These are phyloP conservation scores for Boletus smithii DNA, from an alignment of 1,284 basidiomycete genomes.

Conservation along the genomic window DNA sequence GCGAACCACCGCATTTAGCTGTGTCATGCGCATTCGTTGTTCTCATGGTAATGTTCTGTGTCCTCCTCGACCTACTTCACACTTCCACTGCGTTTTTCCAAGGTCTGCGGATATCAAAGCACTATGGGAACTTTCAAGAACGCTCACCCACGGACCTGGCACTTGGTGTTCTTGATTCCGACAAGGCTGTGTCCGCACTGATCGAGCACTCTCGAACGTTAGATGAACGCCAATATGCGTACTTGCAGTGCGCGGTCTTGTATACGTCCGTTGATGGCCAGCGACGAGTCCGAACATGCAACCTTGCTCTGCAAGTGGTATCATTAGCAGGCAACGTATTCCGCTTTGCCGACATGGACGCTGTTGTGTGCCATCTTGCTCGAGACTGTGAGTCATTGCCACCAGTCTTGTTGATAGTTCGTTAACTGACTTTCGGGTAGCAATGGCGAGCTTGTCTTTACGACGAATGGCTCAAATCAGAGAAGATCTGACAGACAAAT, in stretches of 20 bases:
- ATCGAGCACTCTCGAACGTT: conserved; percentile 67
- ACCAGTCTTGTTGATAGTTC: not conserved
- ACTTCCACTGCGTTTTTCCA: conserved; percentile 11
- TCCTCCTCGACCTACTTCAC: conserved; percentile 4
- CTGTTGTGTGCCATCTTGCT: conserved; percentile 69
- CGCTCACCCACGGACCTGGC: conserved; percentile 75
- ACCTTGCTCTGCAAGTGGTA: conserved; percentile 80
- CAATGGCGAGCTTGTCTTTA: conserved; percentile 61
- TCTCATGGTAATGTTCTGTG: conserved; percentile 67
- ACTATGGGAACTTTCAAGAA: conserved; percentile 84
- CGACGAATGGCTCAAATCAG: conserved; percentile 76
- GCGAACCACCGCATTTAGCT: conserved; percentile 80
- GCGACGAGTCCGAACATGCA: conserved; percentile 83
- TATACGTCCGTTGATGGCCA: conserved; percentile 83
- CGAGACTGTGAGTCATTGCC: conserved; percentile 65
- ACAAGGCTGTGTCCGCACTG: conserved; percentile 72
- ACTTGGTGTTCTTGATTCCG: conserved; percentile 78
- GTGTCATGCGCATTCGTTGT: conserved; percentile 79
- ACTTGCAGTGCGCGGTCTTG: conserved; percentile 87
- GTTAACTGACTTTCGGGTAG: conserved; percentile 37
- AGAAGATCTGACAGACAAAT: conserved; percentile 82
- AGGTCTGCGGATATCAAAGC: conserved; percentile 72
- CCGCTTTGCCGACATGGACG: conserved; percentile 89
- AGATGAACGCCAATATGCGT: conserved; percentile 75
- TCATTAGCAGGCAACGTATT: conserved; percentile 90